Percentiles rank a stretch among this genome's conserved stretches.
Evolutionary conservation across 257 asterid genomes (phyloP).

Genomic region (Primulina tabacum): DNA sequence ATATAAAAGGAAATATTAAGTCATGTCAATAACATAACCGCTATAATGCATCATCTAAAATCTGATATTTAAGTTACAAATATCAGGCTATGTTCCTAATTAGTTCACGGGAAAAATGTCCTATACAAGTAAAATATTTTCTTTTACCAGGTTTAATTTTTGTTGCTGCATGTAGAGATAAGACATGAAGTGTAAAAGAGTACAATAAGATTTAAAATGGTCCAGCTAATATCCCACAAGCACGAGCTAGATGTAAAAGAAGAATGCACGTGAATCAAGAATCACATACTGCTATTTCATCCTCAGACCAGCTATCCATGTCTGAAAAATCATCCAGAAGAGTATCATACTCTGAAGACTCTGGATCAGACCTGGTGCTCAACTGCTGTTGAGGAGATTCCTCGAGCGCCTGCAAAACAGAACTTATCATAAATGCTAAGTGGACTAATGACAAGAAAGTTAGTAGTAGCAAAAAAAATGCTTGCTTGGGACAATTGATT

Average conservation of each 20-base stretch:
- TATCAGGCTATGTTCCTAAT: conserved; percentile 1
- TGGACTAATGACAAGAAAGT: conserved; percentile 1
- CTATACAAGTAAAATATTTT: not conserved
- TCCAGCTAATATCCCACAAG: conserved; percentile 8
- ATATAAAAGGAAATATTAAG: conserved; percentile 8
- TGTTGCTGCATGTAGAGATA: conserved; percentile 4
- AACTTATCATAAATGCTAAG: conserved; percentile 15
- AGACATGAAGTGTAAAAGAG: conserved; percentile 3
- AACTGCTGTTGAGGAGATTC: conserved; percentile 51
- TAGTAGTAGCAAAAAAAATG: not conserved
- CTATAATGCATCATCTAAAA: conserved; percentile 11
- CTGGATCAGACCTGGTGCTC: conserved; percentile 40
- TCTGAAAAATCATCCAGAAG: conserved; percentile 47
- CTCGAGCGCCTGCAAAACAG: conserved; percentile 53
- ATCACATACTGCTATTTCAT: conserved; percentile 45
- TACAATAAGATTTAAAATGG: conserved; percentile 18
- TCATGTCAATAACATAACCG: not conserved
- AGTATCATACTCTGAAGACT: conserved; percentile 58
- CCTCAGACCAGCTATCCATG: conserved; percentile 59
- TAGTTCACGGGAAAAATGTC: not conserved
- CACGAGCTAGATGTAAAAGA: conserved; percentile 20
- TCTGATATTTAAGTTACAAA: conserved; percentile 8
- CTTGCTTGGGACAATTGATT: conserved; percentile 8
- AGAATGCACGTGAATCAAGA: conserved; percentile 9
- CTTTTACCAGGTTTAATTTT: conserved; percentile 5